Evolutionary conservation across 192 early-diverging fungal species (phyloP).

Genomic region (Haplosporangium gracile): DNA sequence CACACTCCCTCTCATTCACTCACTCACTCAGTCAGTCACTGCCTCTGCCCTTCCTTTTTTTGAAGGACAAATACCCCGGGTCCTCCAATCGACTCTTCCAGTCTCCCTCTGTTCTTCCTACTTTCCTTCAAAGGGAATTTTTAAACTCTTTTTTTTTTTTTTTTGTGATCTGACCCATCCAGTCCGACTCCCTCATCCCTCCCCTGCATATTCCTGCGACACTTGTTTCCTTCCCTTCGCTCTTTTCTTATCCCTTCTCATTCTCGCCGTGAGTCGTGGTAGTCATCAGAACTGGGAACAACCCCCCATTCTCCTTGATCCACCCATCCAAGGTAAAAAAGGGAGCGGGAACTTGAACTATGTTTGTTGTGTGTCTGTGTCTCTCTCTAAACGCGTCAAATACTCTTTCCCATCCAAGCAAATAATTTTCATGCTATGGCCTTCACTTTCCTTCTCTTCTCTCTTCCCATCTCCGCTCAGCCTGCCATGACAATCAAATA

Average conservation of each 20-base stretch:
- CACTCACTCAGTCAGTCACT: not conserved
- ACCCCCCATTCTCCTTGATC: not conserved
- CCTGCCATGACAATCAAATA: not conserved
- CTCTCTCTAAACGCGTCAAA: not conserved
- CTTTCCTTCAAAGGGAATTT: not conserved
- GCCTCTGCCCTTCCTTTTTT: not conserved
- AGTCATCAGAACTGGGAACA: conserved; percentile 2
- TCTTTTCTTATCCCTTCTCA: not conserved
- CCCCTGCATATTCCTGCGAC: conserved; percentile 10
- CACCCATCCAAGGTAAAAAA: not conserved
- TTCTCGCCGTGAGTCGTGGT: not conserved
- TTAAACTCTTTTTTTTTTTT: not conserved
- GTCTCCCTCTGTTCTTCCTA: not conserved
- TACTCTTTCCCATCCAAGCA: not conserved
- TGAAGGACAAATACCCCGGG: not conserved
- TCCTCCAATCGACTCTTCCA: not conserved
- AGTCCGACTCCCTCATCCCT: conserved; percentile 1
- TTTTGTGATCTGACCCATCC: not conserved
- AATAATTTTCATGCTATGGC: not conserved
- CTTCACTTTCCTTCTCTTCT: not conserved
- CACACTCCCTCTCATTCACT: not conserved
- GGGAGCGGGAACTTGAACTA: not conserved
- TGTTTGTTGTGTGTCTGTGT: too few relatives aligned
- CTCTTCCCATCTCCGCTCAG: not conserved
- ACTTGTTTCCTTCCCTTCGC: not conserved